A percentile compares a stretch with the other conserved stretches of the same genome.
Evolutionary conservation across 2,329 filamentous ascomycete genomes (phyloP).

Genomic region (Orbilia blumenaviensis): DNA sequence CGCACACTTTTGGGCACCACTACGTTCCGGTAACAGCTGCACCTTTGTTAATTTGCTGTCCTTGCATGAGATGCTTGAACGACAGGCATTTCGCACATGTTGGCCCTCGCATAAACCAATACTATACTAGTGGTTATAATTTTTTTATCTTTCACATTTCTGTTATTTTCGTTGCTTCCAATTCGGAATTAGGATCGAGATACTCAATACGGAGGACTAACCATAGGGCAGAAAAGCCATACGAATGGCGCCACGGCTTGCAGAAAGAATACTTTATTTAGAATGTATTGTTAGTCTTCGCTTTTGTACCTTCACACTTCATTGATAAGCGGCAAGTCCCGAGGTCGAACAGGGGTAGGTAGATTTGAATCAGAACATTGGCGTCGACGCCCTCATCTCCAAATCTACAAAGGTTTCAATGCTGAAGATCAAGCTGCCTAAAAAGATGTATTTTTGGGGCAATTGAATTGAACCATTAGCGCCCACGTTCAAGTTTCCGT

Average conservation of each 20-base stretch:
- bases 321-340: neutral
- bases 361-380: neutral
- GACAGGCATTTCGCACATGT: slow-evolving; percentile 15
- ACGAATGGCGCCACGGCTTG: neutral
- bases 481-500: slow-evolving; percentile 21
- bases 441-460: neutral
- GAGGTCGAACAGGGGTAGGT: neutral
- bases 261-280: slow-evolving; percentile 43
- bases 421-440: slow-evolving; percentile 19
- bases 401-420: neutral
- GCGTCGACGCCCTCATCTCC: neutral
- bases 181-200: slow-evolving; percentile 42
- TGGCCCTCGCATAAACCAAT: slow-evolving; percentile 9
- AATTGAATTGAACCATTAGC: neutral
- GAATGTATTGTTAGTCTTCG: slow-evolving; percentile 25
- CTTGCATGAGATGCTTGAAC: slow-evolving; percentile 39
- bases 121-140: neutral
- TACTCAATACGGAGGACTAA: slow-evolving; percentile 5
- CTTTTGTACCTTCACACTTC: slow-evolving; percentile 7
- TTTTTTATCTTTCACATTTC: neutral
- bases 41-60: slow-evolving; percentile 49
- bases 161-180: neutral
- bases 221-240: slow-evolving; percentile 17
- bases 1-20: neutral
- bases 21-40: slow-evolving; percentile 31